Evolutionary conservation across 306 rosid genomes (phyloP), one percentile per base, ranked within the genome.

Genomic region (Oxytropis ochrocephala): DNA sequence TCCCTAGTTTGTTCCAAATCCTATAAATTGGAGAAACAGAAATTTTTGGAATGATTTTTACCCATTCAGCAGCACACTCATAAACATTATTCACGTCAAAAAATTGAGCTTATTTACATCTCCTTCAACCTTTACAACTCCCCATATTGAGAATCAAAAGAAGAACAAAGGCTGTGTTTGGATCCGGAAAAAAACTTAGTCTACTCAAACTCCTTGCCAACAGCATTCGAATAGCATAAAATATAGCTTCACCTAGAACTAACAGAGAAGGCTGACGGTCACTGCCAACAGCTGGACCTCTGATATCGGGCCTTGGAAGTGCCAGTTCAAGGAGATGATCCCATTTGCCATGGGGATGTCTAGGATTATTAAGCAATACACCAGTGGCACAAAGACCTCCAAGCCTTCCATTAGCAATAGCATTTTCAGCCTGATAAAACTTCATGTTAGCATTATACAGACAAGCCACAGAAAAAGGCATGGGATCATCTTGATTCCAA

Each of bases 1-100:
- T 94, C 64, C 97, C 99, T 24, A 94, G 95, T 75, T 91, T 91
- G 83, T 94, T 94, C 98, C 98, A 90, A 65, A 90, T 87, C 77
- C 95, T 85, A 84, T 90, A 92, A 67, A 90, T 74, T 51, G 96
- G 90, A 71, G 99, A 94, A 73, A 94, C 90, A 16, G 97, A 81
- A 78, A 94, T 81, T 69, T n/a, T 75, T 88, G 36, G 89, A 84
- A 85, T 91, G 92, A 16, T 78, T 79, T 84, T 85, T 69, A 94
- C 85, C 99, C 99, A 94, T 56, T 94, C 96, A 42, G 97, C 96
- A 49, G 96, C 97, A 73, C 96, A 88, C 71, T 84, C 92, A 69
- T 94, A 94, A 35, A 87, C 88, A 83, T 94, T 89, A 83, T 84
- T 86, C 44, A 75, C 80, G 82, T 94, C 89, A 75, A 83, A n/a